Evolutionary conservation across 306 rosid genomes (phyloP).

Genomic region (Spatholobus suberectus): DNA sequence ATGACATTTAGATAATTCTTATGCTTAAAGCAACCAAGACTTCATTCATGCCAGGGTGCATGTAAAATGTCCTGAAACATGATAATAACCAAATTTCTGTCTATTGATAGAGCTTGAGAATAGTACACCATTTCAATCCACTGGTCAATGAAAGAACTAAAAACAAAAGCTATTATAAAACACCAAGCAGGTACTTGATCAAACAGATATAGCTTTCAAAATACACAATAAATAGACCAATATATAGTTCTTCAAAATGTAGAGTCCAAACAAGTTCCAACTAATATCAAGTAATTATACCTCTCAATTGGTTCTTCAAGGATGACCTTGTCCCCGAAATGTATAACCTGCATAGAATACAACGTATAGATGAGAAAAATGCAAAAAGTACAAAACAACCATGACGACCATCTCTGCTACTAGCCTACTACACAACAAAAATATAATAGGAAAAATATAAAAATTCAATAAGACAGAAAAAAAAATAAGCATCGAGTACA

Average conservation of each 20-base stretch:
- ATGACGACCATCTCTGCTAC: neutral
- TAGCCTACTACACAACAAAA: conserved; percentile 30
- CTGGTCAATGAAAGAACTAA: conserved; percentile 19
- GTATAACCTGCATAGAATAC: conserved; percentile 56
- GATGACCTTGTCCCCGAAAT: conserved; percentile 89
- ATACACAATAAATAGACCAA: conserved; percentile 7
- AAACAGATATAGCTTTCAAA: conserved; percentile 17
- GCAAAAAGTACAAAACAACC: neutral
- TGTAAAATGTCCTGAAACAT: conserved; percentile 4
- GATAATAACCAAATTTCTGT: conserved; percentile 17
- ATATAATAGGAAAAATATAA: neutral
- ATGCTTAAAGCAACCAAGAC: conserved; percentile 17
- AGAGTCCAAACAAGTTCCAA: conserved; percentile 30
- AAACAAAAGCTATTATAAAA: neutral
- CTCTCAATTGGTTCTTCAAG: conserved; percentile 92
- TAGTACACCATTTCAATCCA: neutral
- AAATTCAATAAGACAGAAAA: neutral
- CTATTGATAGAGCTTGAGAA: neutral
- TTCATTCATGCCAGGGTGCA: neutral
- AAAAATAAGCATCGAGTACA: neutral
- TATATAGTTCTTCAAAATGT: conserved; percentile 21
- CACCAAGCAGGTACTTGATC: neutral
- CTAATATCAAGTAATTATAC: conserved; percentile 46
- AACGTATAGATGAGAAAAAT: neutral
- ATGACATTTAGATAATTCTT: neutral